These are phyloP conservation scores for Sporisorium reilianum DNA, from an alignment of 1,284 basidiomycete genomes.

Conservation along the genomic window DNA sequence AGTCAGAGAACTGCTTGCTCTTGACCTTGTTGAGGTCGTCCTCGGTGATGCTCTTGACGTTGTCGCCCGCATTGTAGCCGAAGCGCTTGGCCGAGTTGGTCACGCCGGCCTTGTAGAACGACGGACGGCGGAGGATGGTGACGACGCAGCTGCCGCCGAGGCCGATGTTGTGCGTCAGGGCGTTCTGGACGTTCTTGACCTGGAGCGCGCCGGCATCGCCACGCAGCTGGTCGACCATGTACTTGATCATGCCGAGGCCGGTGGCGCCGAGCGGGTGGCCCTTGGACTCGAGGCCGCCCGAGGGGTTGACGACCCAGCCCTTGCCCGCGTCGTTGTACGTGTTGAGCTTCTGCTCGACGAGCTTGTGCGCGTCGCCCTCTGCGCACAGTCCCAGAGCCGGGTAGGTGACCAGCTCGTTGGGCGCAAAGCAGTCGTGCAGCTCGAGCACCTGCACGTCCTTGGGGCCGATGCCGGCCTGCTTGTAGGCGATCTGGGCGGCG, in stretches of 20 bases:
- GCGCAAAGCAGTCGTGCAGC: slow-evolving; percentile 84
- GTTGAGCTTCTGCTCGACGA: slow-evolving; percentile 83
- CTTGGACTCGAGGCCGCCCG: slow-evolving; percentile 86
- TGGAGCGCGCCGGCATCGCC: slow-evolving; percentile 70
- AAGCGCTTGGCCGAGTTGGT: slow-evolving; percentile 57
- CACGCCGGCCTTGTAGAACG: slow-evolving; percentile 58
- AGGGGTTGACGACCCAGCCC: slow-evolving; percentile 82
- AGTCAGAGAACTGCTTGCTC: slow-evolving; percentile 61
- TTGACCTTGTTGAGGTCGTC: slow-evolving; percentile 61
- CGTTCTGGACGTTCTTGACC: slow-evolving; percentile 82
- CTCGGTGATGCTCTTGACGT: slow-evolving; percentile 56
- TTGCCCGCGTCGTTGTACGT: slow-evolving; percentile 78
- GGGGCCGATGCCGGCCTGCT: slow-evolving; percentile 78
- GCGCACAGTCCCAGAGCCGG: slow-evolving; percentile 83
- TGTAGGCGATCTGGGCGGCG: slow-evolving; percentile 79
- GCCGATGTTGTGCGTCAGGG: slow-evolving; percentile 85
- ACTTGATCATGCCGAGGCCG: slow-evolving; percentile 88
- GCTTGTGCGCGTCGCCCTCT: slow-evolving; percentile 78
- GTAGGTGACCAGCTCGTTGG: slow-evolving; percentile 79
- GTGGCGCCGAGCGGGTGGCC: slow-evolving; percentile 84
- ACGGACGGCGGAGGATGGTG: slow-evolving; percentile 50
- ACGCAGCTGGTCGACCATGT: slow-evolving; percentile 77
- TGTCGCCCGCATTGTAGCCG: slow-evolving; percentile 61
- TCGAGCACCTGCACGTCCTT: slow-evolving; percentile 86
- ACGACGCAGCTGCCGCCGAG: slow-evolving; percentile 74